Conservation (phyloP, 345 rosid genomes). For the Linum lewisii region DNA sequence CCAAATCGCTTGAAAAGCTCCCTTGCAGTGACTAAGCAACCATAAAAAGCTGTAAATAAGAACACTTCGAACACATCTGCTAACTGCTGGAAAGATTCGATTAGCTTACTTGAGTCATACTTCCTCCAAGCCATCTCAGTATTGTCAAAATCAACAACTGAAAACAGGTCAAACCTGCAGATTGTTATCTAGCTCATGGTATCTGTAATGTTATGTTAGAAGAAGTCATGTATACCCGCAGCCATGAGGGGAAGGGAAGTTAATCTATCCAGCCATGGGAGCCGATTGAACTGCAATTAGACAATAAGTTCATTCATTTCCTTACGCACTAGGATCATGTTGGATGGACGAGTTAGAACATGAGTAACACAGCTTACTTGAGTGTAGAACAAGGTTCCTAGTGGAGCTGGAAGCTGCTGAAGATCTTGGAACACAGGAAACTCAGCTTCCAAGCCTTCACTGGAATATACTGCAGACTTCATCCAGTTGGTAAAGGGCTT, state of each 20-base stretch:
- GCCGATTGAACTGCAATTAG: conserved; percentile 33
- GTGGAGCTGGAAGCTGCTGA: conserved; percentile 51
- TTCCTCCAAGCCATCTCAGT: conserved; percentile 59
- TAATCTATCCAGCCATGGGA: conserved; percentile 38
- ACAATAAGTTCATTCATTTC: neutral
- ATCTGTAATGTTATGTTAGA: neutral
- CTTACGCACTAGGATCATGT: too few species aligned
- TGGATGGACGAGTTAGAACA: too few species aligned
- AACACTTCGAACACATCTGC: conserved; percentile 13
- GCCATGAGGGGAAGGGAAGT: conserved; percentile 49
- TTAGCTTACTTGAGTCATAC: conserved; percentile 46
- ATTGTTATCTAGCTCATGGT: neutral
- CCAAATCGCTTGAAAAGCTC: conserved; percentile 57
- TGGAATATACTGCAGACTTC: conserved; percentile 37
- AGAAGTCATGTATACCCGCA: conserved; percentile 29
- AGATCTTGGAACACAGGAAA: conserved; percentile 53
- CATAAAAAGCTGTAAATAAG: conserved; percentile 30
- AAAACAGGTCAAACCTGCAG: conserved; percentile 10
- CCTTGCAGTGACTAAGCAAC: conserved; percentile 44
- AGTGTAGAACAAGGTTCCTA: conserved; percentile 43
- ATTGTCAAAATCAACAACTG: conserved; percentile 63
- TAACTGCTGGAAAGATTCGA: conserved; percentile 3
- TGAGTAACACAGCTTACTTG: conserved; percentile 28
- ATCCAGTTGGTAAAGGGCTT: conserved; percentile 40
- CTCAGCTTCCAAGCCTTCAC: conserved; percentile 44